These are phyloP conservation scores for Simplicillium sp. DNA, from an alignment of 2,329 filamentous ascomycete genomes.

Conservation along the genomic window DNA sequence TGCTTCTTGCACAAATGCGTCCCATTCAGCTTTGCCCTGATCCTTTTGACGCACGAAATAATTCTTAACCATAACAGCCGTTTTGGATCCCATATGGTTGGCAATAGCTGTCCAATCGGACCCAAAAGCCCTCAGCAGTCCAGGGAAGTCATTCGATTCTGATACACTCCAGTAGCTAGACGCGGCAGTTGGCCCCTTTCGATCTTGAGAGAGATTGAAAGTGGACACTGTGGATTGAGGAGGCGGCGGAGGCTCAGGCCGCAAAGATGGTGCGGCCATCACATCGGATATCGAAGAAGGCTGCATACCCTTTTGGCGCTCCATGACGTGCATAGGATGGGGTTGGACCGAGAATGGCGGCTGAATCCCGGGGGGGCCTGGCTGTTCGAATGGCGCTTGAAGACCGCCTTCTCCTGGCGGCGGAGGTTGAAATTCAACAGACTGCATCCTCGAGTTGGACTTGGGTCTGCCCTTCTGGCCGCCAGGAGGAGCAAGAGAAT, in stretches of 20 bases:
- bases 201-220: constrained; percentile 42
- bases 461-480: constrained; percentile 40
- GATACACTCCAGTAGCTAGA: constrained; percentile 86
- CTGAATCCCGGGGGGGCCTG: constrained; percentile 28
- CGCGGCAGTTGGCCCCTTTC: constrained; percentile 46
- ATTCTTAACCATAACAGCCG: constrained; percentile 76
- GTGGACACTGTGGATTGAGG: constrained; percentile 37
- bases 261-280: constrained; percentile 46
- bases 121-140: constrained; percentile 63
- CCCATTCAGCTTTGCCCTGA: constrained; percentile 48
- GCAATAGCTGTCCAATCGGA: constrained; percentile 72
- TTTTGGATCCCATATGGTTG: constrained; percentile 73
- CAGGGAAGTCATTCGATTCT: constrained; percentile 68
- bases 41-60: constrained; percentile 57
- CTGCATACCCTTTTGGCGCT: constrained; percentile 3
- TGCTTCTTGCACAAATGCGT: constrained; percentile 48
- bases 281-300: constrained; percentile 37
- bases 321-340: constrained; percentile 16
- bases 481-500: constrained; percentile 31
- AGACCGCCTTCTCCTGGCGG: constrained; percentile 27
- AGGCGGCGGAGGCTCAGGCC: constrained; percentile 41
- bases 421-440: constrained; percentile 23
- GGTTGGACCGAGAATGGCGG: constrained; percentile 27
- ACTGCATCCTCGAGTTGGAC: constrained; percentile 41
- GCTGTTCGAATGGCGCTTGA: constrained; percentile 34